These are phyloP conservation scores for Fraxinus dipetala DNA, from an alignment of 305 asterid genomes.

Conservation along the genomic window DNA sequence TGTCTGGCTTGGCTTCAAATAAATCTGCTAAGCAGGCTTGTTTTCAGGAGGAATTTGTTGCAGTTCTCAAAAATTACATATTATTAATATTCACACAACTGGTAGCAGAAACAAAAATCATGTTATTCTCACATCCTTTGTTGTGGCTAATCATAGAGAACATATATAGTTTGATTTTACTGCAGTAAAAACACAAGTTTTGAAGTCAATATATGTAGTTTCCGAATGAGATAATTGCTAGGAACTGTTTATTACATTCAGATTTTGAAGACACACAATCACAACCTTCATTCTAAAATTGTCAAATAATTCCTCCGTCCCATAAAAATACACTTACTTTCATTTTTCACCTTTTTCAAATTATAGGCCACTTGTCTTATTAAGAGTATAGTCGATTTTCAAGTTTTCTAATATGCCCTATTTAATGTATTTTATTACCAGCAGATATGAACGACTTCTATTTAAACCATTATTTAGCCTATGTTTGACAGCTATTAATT, in stretches of 20 bases:
- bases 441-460: neutral
- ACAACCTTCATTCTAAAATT: neutral
- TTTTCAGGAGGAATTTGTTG: neutral
- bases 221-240: neutral
- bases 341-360: neutral
- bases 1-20: neutral
- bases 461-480: neutral
- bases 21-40: neutral
- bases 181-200: neutral
- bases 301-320: neutral
- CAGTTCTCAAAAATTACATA: neutral
- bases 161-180: neutral
- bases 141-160: neutral
- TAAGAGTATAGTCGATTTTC: neutral
- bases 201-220: neutral
- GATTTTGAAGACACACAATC: neutral
- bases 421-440: neutral
- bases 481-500: neutral
- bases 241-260: conserved; percentile 3
- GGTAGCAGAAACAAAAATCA: neutral
- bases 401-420: too few relatives aligned
- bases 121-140: neutral
- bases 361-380: neutral
- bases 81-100: neutral
- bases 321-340: neutral